A percentile compares a stretch with the other conserved stretches of the same genome.
These are phyloP conservation scores for Phialophora verrucosa DNA, from an alignment of 2,329 filamentous ascomycete species.

Conservation along the genomic window DNA sequence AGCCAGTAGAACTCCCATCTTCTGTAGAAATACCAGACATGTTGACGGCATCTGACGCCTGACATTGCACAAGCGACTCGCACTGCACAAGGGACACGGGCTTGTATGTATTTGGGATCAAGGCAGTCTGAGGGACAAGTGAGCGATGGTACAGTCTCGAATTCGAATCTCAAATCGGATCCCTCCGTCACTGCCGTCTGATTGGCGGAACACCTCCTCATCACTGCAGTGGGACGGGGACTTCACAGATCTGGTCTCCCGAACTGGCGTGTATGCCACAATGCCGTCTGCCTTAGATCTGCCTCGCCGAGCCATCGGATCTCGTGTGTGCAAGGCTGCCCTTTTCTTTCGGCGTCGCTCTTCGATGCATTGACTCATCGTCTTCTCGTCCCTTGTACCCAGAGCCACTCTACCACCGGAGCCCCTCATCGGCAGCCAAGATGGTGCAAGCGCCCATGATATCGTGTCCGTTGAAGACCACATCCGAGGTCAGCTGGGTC, in stretches of 20 bases:
- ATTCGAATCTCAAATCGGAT: not conserved
- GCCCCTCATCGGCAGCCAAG: constrained; percentile 37
- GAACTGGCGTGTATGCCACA: not conserved
- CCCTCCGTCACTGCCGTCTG: not conserved
- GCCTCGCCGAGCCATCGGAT: constrained; percentile 3
- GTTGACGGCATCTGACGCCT: not conserved
- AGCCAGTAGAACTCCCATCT: constrained; percentile 15
- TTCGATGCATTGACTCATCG: constrained; percentile 15
- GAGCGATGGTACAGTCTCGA: not conserved
- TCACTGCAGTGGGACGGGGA: not conserved
- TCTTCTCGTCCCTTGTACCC: too few relatives aligned
- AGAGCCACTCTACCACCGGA: not conserved
- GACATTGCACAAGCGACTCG: not conserved
- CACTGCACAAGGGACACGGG: too few relatives aligned
- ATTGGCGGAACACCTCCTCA: constrained; percentile 1
- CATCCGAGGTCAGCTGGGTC: constrained; percentile 99
- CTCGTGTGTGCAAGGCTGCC: not conserved
- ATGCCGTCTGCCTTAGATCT: constrained; percentile 13
- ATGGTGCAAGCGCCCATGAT: constrained; percentile 95
- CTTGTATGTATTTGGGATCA: not conserved
- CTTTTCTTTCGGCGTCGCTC: not conserved
- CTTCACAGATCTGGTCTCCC: constrained; percentile 6
- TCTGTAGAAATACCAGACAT: constrained; percentile 3
- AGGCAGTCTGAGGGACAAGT: not conserved
- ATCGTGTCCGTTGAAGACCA: constrained; percentile 87